Percentiles rank a stretch among this genome's conserved stretches.
phyloP scores from a whole-genome alignment of 2,329 filamentous ascomycete species.

The Aspergillus pseudoterreus region DNA sequence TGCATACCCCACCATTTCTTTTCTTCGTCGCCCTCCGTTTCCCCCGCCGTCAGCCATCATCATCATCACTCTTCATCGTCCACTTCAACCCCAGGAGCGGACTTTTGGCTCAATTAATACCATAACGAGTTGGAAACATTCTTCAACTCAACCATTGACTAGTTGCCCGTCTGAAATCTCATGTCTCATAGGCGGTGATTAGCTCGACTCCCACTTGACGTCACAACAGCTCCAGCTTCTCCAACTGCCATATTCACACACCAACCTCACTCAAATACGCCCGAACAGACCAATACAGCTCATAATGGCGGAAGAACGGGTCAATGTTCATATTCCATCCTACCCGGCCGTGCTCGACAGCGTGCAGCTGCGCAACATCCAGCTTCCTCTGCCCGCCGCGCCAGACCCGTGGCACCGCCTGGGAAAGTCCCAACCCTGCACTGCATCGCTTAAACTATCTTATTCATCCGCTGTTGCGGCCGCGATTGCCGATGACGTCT shows the following conservation, averaged over 20 bases:
- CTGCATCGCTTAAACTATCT: conserved; percentile 40
- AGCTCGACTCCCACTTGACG: background rate
- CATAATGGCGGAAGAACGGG: conserved; percentile 22
- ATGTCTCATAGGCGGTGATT: too few species aligned
- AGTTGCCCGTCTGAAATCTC: background rate
- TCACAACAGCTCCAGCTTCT: background rate
- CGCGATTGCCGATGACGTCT: conserved; percentile 43
- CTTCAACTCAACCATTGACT: background rate
- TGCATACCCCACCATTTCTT: too few species aligned
- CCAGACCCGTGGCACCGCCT: conserved; percentile 46
- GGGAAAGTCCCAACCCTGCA: conserved; percentile 44
- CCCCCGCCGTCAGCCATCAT: background rate
- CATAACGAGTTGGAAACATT: background rate
- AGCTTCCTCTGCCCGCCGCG: conserved; percentile 41
- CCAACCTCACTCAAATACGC: background rate
- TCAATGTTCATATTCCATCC: conserved; percentile 28
- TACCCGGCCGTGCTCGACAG: conserved; percentile 34
- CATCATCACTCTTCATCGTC: background rate
- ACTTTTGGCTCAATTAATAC: background rate
- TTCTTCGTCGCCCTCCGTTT: background rate
- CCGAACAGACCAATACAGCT: background rate
- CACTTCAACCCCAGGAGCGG: background rate
- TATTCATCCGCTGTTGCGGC: conserved; percentile 40
- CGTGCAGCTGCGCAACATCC: conserved; percentile 41
- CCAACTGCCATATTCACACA: too few species aligned